Percentiles rank a stretch among this genome's conserved stretches.
These are phyloP conservation scores for Diplodia mutila DNA, from an alignment of 2,329 filamentous ascomycete species.

Conservation along the genomic window DNA sequence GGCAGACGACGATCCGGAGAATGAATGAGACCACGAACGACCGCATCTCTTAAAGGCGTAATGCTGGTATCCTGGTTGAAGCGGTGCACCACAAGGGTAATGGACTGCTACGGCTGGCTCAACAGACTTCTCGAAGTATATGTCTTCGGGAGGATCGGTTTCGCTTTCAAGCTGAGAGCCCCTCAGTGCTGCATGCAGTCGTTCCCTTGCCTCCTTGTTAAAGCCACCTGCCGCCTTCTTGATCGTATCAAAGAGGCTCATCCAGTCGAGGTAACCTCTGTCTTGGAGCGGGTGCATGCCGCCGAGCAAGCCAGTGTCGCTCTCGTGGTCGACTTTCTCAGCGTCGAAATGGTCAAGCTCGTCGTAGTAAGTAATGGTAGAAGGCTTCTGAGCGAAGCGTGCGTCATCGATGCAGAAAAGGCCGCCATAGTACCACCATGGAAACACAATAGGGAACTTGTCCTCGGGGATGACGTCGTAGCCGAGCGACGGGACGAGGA, in stretches of 20 bases:
- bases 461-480: slow-evolving; percentile 46
- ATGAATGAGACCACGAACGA: not conserved
- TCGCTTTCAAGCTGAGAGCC: not conserved
- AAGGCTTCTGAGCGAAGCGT: slow-evolving; percentile 40
- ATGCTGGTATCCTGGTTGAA: slow-evolving; percentile 3
- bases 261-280: slow-evolving; percentile 22
- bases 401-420: slow-evolving; percentile 44
- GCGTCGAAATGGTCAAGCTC: not conserved
- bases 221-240: not conserved
- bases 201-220: not conserved
- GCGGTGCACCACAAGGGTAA: slow-evolving; percentile 9
- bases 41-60: slow-evolving; percentile 7
- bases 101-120: slow-evolving; percentile 10
- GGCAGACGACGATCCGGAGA: not conserved
- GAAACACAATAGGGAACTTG: slow-evolving; percentile 42
- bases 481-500: slow-evolving; percentile 39
- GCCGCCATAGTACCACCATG: slow-evolving; percentile 44
- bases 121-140: slow-evolving; percentile 17
- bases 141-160: slow-evolving; percentile 10
- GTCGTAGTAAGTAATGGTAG: slow-evolving; percentile 31
- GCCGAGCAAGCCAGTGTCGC: slow-evolving; percentile 32
- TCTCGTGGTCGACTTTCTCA: slow-evolving; percentile 36
- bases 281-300: slow-evolving; percentile 12
- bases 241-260: not conserved
- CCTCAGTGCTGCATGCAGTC: not conserved